These are phyloP conservation scores for Lactarius sanguifluus DNA, from an alignment of 768 basidiomycete genomes.

Conservation along the genomic window DNA sequence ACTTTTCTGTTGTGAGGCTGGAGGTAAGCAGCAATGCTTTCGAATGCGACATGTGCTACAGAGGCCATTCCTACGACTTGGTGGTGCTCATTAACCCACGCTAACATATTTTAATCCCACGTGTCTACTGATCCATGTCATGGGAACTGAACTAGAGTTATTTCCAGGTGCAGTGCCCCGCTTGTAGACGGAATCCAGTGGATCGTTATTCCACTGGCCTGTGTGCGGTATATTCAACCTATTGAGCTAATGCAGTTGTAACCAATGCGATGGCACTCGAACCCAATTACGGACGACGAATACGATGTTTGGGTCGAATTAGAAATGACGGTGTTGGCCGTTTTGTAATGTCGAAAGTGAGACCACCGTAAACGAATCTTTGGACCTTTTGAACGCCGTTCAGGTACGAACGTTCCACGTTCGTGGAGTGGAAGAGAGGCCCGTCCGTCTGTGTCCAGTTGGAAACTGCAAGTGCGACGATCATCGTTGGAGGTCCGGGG, in stretches of 20 bases:
- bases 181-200: no score
- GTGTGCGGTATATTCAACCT: neutral
- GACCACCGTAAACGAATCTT: neutral
- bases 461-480: neutral
- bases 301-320: conserved; percentile 5
- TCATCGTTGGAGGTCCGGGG: neutral
- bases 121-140: neutral
- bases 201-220: no score
- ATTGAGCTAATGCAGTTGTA: neutral
- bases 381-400: neutral
- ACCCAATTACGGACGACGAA: neutral
- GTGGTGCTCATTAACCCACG: neutral
- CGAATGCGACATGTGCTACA: neutral
- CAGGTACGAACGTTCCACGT: neutral
- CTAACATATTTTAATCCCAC: neutral
- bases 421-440: neutral
- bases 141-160: neutral
- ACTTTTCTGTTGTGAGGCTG: no score
- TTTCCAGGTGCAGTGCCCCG: neutral
- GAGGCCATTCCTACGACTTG: neutral
- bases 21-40: neutral
- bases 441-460: neutral
- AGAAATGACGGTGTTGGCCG: neutral
- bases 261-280: neutral
- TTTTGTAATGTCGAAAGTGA: neutral